Evolutionary conservation across 23 red algal species (phyloP).

Genomic region (Pyropia haitanensis): DNA sequence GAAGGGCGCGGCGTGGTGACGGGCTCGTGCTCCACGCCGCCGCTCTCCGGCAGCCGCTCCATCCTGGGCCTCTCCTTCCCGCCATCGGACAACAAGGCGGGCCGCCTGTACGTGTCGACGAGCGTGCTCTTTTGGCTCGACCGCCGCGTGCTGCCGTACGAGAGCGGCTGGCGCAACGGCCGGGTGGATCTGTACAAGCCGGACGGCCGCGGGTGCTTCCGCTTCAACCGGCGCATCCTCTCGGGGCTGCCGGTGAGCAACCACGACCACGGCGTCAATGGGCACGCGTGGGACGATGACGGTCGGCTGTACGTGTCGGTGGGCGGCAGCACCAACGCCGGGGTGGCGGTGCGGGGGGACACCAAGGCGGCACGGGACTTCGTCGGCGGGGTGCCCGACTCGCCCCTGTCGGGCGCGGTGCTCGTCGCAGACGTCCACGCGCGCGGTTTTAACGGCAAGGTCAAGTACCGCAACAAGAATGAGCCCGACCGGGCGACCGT

Average conservation of each 20-base stretch:
- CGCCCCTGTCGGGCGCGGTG: slow-evolving; percentile 5
- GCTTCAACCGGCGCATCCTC: slow-evolving; percentile 3
- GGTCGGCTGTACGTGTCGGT: slow-evolving; percentile 42
- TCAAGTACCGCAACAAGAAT: slow-evolving; percentile 15
- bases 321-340: slow-evolving; percentile 46
- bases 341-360: neutral
- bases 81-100: slow-evolving; percentile 12
- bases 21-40: slow-evolving; percentile 20
- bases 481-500: neutral
- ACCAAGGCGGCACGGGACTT: no score
- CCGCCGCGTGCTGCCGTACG: slow-evolving; percentile 8
- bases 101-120: slow-evolving; percentile 21
- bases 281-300: slow-evolving; percentile 34
- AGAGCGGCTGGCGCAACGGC: slow-evolving; percentile 35
- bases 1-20: slow-evolving; percentile 4
- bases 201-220: no score
- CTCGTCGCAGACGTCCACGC: slow-evolving; percentile 16
- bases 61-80: slow-evolving; percentile 42
- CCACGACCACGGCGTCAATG: slow-evolving; percentile 53
- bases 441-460: slow-evolving; percentile 22
- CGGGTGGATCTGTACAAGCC: neutral
- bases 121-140: slow-evolving; percentile 36
- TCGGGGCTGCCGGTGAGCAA: slow-evolving; percentile 49
- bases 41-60: slow-evolving; percentile 15
- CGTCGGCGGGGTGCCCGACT: slow-evolving; percentile 26